Conservation (phyloP, 164 flowering plant genomes). For the Chloranthus sessilifolius region DNA sequence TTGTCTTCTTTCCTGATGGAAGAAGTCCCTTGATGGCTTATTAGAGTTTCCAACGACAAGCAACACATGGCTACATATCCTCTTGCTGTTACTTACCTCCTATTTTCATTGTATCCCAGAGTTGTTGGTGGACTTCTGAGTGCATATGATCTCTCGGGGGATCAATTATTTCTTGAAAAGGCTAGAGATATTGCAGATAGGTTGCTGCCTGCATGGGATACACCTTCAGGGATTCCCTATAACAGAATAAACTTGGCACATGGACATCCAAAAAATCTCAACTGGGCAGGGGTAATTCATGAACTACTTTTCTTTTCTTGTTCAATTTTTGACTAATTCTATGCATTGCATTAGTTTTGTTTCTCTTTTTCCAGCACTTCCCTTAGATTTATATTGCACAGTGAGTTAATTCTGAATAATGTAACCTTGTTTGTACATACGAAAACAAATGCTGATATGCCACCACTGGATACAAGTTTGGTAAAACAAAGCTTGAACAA, state of each 20-base stretch:
- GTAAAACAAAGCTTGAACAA: too few relatives aligned
- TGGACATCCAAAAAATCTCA: conserved; percentile 80
- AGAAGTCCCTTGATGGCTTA: conserved; percentile 6
- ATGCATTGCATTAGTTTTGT: too few relatives aligned
- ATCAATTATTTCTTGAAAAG: conserved; percentile 84
- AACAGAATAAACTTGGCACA: conserved; percentile 72
- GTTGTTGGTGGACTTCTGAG: conserved; percentile 99
- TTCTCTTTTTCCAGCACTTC: too few relatives aligned
- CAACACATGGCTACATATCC: neutral
- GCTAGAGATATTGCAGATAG: conserved; percentile 93
- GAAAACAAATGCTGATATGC: too few relatives aligned
- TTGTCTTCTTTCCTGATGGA: conserved; percentile 13
- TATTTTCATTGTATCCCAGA: conserved; percentile 36
- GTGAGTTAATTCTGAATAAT: too few relatives aligned
- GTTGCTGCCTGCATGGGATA: conserved; percentile 96
- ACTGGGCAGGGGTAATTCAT: conserved; percentile 86
- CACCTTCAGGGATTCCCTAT: conserved; percentile 88
- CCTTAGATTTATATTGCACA: too few relatives aligned
- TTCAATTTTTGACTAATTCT: neutral
- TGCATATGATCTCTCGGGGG: conserved; percentile 91
- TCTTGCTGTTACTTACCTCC: conserved; percentile 5
- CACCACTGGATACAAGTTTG: too few relatives aligned
- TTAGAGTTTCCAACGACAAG: neutral
- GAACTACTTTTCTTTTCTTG: neutral
- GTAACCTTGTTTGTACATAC: too few relatives aligned